These are phyloP conservation scores for Ganoderma lingzhi DNA, from an alignment of 1,284 basidiomycete genomes.

Conservation along the genomic window DNA sequence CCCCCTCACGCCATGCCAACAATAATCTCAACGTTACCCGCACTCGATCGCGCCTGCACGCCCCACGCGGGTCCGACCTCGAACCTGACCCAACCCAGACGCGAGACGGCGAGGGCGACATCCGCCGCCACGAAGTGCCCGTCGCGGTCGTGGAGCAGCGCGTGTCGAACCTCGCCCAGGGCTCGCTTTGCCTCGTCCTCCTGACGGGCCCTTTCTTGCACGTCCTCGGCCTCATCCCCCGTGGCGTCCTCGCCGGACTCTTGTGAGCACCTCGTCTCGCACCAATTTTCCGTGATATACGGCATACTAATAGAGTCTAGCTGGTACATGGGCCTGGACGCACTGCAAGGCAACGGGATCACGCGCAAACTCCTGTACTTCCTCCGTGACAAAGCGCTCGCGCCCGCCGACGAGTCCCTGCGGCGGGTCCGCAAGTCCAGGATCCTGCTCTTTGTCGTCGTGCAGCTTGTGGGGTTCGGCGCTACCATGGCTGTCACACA, in stretches of 20 bases:
- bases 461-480: conserved; percentile 90
- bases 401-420: conserved; percentile 73
- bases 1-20: not conserved
- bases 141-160: conserved; percentile 89
- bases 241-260: conserved; percentile 77
- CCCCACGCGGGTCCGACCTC: conserved; percentile 41
- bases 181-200: conserved; percentile 80
- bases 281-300: conserved; percentile 2
- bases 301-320: conserved; percentile 45
- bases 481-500: conserved; percentile 93
- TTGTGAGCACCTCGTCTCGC: conserved; percentile 57
- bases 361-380: conserved; percentile 87
- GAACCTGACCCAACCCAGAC: conserved; percentile 39
- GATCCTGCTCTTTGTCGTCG: conserved; percentile 79
- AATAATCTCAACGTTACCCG: conserved; percentile 15
- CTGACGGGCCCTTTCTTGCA: conserved; percentile 86
- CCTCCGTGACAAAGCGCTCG: conserved; percentile 76
- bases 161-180: conserved; percentile 88
- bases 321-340: conserved; percentile 93
- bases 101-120: conserved; percentile 37
- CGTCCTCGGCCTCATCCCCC: conserved; percentile 78
- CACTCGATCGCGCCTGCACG: conserved; percentile 29
- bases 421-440: conserved; percentile 77
- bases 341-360: conserved; percentile 86
- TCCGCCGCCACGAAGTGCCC: conserved; percentile 62